Evolutionary conservation across 1,284 basidiomycete species (phyloP).

Genomic region (Schizophyllum commune): DNA sequence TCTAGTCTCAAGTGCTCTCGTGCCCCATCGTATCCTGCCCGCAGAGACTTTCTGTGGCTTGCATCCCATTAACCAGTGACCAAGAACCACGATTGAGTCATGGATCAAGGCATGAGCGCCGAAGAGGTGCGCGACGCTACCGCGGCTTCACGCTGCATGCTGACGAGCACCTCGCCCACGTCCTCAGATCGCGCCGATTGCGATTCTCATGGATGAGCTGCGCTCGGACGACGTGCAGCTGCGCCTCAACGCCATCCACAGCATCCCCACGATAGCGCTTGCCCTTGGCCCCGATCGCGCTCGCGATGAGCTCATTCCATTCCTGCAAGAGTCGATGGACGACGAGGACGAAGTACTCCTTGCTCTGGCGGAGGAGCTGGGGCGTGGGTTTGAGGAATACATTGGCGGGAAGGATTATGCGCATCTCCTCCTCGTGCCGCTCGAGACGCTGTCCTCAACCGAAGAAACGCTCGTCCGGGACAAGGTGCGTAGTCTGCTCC

Average conservation of each 20-base stretch:
- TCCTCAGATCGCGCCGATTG: slow-evolving; percentile 74
- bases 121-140: slow-evolving; percentile 30
- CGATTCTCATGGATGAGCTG: slow-evolving; percentile 91
- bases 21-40: slow-evolving; percentile 2
- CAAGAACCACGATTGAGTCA: slow-evolving; percentile 19
- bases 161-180: background rate
- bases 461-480: slow-evolving; percentile 98
- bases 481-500: slow-evolving; percentile 55
- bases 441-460: slow-evolving; percentile 94
- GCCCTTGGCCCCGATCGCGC: slow-evolving; percentile 95
- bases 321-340: slow-evolving; percentile 96
- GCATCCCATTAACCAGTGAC: background rate
- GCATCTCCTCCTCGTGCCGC: slow-evolving; percentile 84
- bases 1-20: background rate
- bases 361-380: slow-evolving; percentile 94
- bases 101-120: slow-evolving; percentile 54
- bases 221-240: slow-evolving; percentile 93
- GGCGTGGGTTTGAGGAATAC: slow-evolving; percentile 89
- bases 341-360: slow-evolving; percentile 99
- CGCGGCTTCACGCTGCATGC: background rate
- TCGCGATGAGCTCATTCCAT: slow-evolving; percentile 93
- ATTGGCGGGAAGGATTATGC: slow-evolving; percentile 88
- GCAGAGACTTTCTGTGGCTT: background rate
- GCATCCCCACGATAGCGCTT: slow-evolving; percentile 96
- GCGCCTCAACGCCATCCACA: slow-evolving; percentile 94